These are phyloP conservation scores for Scedosporium boydii DNA, from an alignment of 2,329 filamentous ascomycete genomes.

Conservation along the genomic window DNA sequence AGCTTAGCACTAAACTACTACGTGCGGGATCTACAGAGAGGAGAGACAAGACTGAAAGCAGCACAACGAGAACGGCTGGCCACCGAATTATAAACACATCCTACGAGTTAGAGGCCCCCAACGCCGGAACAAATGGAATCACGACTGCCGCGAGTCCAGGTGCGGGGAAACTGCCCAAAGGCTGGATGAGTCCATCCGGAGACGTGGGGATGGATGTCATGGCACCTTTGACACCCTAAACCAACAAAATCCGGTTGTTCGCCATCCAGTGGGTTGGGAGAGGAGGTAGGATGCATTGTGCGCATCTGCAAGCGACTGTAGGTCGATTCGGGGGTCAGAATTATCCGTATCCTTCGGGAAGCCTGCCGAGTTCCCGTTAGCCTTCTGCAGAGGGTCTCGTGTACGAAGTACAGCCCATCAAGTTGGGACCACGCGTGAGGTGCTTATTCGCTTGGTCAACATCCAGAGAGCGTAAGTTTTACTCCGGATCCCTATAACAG, in stretches of 20 bases:
- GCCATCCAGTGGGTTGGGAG: background rate
- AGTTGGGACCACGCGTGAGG: no score
- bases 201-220: background rate
- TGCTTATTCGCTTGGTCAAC: no score
- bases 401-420: no score
- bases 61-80: background rate
- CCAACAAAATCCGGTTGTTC: background rate
- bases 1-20: no score
- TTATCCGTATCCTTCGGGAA: constrained; percentile 1
- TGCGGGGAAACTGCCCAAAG: background rate
- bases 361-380: constrained; percentile 4
- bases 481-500: no score
- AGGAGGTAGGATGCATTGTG: background rate
- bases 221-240: background rate
- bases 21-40: background rate
- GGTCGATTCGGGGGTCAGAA: background rate
- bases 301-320: no score
- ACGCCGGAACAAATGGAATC: background rate
- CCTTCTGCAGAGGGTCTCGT: background rate
- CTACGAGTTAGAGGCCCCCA: background rate
- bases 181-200: background rate
- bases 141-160: background rate
- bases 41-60: background rate
- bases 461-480: no score
- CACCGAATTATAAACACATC: background rate